A percentile compares a stretch with the other conserved stretches of the same genome.
These are phyloP conservation scores for Abelmoschus esculentus DNA, from an alignment of 345 rosid genomes.

Conservation along the genomic window DNA sequence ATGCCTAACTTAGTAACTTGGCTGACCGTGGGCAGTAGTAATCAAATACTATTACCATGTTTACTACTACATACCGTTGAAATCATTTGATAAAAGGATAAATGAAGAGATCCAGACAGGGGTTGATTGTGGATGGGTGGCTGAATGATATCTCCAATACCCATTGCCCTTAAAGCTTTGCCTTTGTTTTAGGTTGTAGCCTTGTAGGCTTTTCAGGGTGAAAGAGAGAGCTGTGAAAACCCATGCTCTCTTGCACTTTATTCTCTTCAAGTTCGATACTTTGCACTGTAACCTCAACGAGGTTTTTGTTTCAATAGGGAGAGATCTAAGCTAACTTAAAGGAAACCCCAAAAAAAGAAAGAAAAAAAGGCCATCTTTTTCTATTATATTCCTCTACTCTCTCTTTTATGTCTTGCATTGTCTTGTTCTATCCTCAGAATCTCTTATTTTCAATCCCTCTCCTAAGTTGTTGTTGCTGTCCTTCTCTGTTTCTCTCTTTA, in stretches of 20 bases:
- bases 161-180: slow-evolving; percentile 23
- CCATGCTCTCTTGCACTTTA: slow-evolving; percentile 24
- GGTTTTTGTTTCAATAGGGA: slow-evolving; percentile 21
- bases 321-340: background rate
- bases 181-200: background rate
- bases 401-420: no score
- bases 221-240: background rate
- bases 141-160: background rate
- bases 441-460: no score
- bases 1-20: slow-evolving; percentile 21
- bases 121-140: slow-evolving; percentile 16
- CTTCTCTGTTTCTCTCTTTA: no score
- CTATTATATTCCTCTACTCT: no score
- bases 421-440: no score
- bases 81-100: background rate
- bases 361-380: no score
- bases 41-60: background rate
- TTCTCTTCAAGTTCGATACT: slow-evolving; percentile 46
- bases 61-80: background rate
- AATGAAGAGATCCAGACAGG: background rate
- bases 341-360: background rate
- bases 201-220: slow-evolving; percentile 13
- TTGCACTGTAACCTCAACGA: slow-evolving; percentile 37
- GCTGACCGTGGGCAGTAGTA: slow-evolving; percentile 22
- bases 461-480: no score